These are phyloP conservation scores for Malassezia pachydermatis DNA, from an alignment of 1,284 basidiomycete species.

Conservation along the genomic window DNA sequence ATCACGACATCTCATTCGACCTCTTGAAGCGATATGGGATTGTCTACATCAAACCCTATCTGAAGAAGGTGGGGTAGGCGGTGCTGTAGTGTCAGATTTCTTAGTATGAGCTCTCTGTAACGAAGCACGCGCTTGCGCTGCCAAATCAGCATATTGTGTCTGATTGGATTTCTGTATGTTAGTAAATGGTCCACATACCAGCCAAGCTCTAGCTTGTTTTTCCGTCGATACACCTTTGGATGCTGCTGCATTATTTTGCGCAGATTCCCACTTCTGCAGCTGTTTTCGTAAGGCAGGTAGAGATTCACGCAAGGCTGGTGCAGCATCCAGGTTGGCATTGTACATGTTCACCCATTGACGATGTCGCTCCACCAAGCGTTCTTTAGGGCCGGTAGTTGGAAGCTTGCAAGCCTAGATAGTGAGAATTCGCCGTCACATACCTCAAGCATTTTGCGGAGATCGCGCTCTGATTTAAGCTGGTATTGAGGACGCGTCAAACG, in stretches of 20 bases:
- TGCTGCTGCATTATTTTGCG: constrained; percentile 1
- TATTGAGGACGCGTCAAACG: constrained; percentile 36
- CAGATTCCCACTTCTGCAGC: constrained; percentile 31
- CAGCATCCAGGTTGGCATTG: constrained; percentile 43
- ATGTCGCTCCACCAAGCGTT: constrained; percentile 32
- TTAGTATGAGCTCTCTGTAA: background rate
- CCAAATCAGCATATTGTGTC: constrained; percentile 5
- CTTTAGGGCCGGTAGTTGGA: constrained; percentile 24
- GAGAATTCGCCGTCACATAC: background rate
- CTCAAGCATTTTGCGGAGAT: constrained; percentile 32
- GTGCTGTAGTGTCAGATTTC: background rate
- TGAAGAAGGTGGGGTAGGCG: too few species aligned
- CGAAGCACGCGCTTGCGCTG: constrained; percentile 8
- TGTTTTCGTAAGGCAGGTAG: constrained; percentile 22
- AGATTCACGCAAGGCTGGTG: constrained; percentile 23
- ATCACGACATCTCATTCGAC: too few species aligned
- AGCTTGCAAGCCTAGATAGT: constrained; percentile 18
- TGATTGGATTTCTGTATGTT: constrained; percentile 10
- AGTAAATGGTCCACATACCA: constrained; percentile 1
- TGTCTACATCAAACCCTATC: too few species aligned
- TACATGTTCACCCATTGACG: constrained; percentile 43
- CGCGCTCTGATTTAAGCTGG: constrained; percentile 26
- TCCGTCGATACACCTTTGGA: background rate
- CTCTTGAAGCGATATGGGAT: too few species aligned
- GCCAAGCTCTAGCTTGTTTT: constrained; percentile 10